These are phyloP conservation scores for Dictyostelium discoideum DNA, from an alignment of 78 protist genomes.

Conservation along the genomic window DNA sequence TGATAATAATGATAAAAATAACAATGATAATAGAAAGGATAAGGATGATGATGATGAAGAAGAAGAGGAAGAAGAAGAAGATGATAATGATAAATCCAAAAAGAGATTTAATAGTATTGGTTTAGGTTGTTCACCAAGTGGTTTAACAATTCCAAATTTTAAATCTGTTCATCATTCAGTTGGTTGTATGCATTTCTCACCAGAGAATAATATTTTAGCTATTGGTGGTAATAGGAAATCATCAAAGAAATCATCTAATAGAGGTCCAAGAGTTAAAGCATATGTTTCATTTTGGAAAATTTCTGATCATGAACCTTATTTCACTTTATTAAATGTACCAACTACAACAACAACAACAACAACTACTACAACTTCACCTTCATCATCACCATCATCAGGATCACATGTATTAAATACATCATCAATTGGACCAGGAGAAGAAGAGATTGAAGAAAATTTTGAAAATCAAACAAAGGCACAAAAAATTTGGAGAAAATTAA, in stretches of 20 bases:
- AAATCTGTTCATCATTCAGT: conserved; percentile 58
- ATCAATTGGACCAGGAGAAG: conserved; percentile 8
- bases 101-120: neutral
- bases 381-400: neutral
- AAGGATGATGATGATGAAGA: neutral
- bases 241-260: conserved; percentile 15
- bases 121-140: conserved; percentile 28
- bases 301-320: conserved; percentile 41
- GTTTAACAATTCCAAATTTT: conserved; percentile 15
- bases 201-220: conserved; percentile 40
- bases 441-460: neutral
- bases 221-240: conserved; percentile 69
- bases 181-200: conserved; percentile 52
- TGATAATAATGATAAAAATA: neutral
- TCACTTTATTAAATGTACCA: conserved; percentile 23
- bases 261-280: conserved; percentile 13
- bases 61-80: neutral
- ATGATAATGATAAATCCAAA: neutral
- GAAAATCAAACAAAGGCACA: neutral
- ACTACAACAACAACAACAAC: neutral
- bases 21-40: neutral
- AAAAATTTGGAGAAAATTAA: conserved; percentile 25
- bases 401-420: neutral
- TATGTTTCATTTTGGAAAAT: conserved; percentile 71
- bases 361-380: neutral